Conservation (phyloP, 495 filamentous ascomycete genomes). For the Penicillium silybi region DNA sequence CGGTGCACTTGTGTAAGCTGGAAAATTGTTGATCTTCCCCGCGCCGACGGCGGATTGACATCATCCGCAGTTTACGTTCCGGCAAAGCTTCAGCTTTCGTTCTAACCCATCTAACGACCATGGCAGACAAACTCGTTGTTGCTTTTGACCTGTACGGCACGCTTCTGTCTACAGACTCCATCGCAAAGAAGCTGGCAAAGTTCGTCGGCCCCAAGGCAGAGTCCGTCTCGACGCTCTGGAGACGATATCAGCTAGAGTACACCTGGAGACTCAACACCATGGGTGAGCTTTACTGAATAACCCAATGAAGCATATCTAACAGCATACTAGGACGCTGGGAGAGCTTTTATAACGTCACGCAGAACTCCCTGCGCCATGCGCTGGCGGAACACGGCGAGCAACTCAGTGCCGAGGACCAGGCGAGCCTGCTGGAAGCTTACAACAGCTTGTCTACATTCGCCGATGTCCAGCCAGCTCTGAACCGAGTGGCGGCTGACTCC, state of each 20-base stretch:
- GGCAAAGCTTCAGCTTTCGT: neutral
- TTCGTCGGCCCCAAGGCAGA: slow-evolving; percentile 50
- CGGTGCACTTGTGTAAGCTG: neutral
- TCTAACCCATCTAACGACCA: neutral
- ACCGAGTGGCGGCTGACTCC: slow-evolving; percentile 34
- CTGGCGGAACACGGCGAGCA: slow-evolving; percentile 49
- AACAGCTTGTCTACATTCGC: slow-evolving; percentile 65
- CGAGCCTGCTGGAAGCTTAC: slow-evolving; percentile 61
- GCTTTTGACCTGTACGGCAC: slow-evolving; percentile 79
- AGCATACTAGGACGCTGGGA: slow-evolving; percentile 51
- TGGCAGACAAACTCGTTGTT: slow-evolving; percentile 38
- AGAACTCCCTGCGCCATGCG: slow-evolving; percentile 59
- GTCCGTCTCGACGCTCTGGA: slow-evolving; percentile 53
- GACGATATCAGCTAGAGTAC: slow-evolving; percentile 71
- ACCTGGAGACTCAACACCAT: slow-evolving; percentile 81
- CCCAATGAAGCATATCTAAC: neutral
- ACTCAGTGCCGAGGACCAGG: slow-evolving; percentile 38
- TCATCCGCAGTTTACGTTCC: slow-evolving; percentile 1
- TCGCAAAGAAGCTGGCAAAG: slow-evolving; percentile 49
- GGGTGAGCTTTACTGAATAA: slow-evolving; percentile 41
- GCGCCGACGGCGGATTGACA: slow-evolving; percentile 3
- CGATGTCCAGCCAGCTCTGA: slow-evolving; percentile 56
- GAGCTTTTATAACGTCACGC: slow-evolving; percentile 63
- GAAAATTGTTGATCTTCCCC: neutral
- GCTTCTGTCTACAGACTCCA: slow-evolving; percentile 65